Base-by-base conservation (phyloP, 306 rosid species). In the Gleditsia sinensis region DNA sequence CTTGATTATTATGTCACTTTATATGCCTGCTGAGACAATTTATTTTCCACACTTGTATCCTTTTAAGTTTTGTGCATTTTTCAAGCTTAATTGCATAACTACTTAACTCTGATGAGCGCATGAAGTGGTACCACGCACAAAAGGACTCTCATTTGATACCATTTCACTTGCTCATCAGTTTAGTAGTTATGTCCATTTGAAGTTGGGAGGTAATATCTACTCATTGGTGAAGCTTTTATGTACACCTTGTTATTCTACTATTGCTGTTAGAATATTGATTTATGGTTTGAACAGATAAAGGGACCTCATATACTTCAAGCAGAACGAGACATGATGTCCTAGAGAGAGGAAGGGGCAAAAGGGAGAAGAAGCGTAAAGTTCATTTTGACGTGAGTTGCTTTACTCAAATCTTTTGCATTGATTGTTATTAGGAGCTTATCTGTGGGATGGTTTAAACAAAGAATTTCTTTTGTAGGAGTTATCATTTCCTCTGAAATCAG, bases 311-410 rank as follows among this genome's bases (percentile, higher is more conserved):
- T 21, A 75, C 69, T 58, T 81, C 86, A 21, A 81, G 88, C 58
- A 23, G 74, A 70, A 53, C 39, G 10, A 83, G 37, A 46, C 81
- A 78, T 24, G 80, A 66, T 56, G 51, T 69, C 62, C 53, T 45
- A 40, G 78, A 68, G 66, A 81, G 81, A 70, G 60, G 86, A 72
- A 81, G 85, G 39, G 88, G 84, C 43, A 86, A 84, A 67, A 83
- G 91, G 75, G 77, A 81, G 57, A 76, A 83, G 17, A 81, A 76
- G 78, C 86, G 79, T 62, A 81, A 79, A 78, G 67, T 86, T 74
- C 96, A 81, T 67, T 90, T 90, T 62, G 96, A 88, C 78, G 96
- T 87, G 78, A 86, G 90, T 75, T 75, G 59, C 57, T 34, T n/a
- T 20, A 17, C 66, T 67, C 72, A 63, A 36, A 36, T 23, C 11